Conservation (phyloP, 257 asterid genomes). For the Misopates orontium region DNA sequence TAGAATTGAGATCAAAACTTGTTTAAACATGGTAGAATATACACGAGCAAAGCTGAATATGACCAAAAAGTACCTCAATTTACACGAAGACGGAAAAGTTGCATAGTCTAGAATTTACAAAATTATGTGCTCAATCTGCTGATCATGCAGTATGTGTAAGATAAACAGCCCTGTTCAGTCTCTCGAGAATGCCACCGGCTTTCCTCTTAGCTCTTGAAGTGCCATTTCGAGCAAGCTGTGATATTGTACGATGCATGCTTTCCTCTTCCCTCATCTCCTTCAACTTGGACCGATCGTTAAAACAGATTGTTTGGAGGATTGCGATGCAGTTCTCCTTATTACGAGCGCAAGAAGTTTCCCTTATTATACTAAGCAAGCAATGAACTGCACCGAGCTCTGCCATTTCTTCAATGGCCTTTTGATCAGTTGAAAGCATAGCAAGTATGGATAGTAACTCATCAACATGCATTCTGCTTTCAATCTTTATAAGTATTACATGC, state of each 20-base stretch:
- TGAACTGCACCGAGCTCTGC: constrained; percentile 62
- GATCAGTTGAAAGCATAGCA: constrained; percentile 78
- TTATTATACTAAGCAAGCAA: constrained; percentile 62
- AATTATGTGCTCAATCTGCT: constrained; percentile 27
- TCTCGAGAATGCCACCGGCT: constrained; percentile 74
- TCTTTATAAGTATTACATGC: constrained; percentile 57
- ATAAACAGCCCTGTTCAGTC: constrained; percentile 49
- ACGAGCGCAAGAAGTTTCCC: constrained; percentile 56
- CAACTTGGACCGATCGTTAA: constrained; percentile 62
- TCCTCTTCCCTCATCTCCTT: constrained; percentile 78
- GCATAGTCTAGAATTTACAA: constrained; percentile 70
- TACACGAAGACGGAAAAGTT: constrained; percentile 9
- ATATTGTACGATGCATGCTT: constrained; percentile 47
- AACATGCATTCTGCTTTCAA: constrained; percentile 47
- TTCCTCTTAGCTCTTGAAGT: constrained; percentile 86
- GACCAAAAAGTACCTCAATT: constrained; percentile 42
- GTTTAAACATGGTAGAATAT: constrained; percentile 37
- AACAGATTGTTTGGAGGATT: constrained; percentile 56
- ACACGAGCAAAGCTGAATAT: constrained; percentile 42
- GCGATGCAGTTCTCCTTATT: constrained; percentile 79
- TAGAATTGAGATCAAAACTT: constrained; percentile 41
- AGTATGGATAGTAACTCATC: constrained; percentile 75
- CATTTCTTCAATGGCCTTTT: constrained; percentile 68
- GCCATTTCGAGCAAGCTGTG: constrained; percentile 67
- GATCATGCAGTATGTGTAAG: constrained; percentile 70